Evolutionary conservation across 805 yeast species (phyloP).

Genomic region (Ogataea glucozyma): DNA sequence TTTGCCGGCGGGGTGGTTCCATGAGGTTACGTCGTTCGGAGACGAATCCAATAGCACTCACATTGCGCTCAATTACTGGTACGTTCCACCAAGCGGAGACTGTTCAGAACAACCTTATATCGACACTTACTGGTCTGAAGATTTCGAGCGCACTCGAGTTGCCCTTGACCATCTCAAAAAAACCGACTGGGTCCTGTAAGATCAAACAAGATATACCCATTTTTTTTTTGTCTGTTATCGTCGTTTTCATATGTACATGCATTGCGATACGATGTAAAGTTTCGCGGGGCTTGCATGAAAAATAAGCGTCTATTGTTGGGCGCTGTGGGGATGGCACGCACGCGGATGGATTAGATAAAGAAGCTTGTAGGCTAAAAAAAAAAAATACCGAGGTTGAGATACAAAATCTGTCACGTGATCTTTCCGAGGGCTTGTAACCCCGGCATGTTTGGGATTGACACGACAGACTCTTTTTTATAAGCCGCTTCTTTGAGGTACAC

Average conservation of each 20-base stretch:
- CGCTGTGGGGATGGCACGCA: background rate
- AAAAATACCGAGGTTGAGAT: background rate
- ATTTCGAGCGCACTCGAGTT: conserved; percentile 45
- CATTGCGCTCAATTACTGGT: conserved; percentile 75
- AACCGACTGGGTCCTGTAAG: conserved; percentile 1
- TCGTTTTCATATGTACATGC: background rate
- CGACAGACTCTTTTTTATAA: conserved; percentile 11
- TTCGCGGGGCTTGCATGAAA: background rate
- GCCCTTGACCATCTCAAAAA: conserved; percentile 26
- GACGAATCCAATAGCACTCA: conserved; percentile 41
- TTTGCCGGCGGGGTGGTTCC: conserved; percentile 81
- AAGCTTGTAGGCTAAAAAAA: too few relatives aligned
- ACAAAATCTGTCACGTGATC: conserved; percentile 8
- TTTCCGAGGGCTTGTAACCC: background rate
- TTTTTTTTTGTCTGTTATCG: background rate
- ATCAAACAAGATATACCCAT: too few relatives aligned
- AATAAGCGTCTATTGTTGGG: background rate
- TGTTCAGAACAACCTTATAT: conserved; percentile 39
- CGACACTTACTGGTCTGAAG: conserved; percentile 56
- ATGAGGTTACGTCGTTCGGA: conserved; percentile 72
- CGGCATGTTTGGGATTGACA: conserved; percentile 3
- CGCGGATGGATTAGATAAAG: too few relatives aligned
- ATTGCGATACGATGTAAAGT: background rate
- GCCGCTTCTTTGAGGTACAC: background rate
- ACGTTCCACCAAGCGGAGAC: conserved; percentile 56